Evolutionary conservation across 108 stramenopile genomes (phyloP).

Genomic region (Licmophora abbreviata): DNA sequence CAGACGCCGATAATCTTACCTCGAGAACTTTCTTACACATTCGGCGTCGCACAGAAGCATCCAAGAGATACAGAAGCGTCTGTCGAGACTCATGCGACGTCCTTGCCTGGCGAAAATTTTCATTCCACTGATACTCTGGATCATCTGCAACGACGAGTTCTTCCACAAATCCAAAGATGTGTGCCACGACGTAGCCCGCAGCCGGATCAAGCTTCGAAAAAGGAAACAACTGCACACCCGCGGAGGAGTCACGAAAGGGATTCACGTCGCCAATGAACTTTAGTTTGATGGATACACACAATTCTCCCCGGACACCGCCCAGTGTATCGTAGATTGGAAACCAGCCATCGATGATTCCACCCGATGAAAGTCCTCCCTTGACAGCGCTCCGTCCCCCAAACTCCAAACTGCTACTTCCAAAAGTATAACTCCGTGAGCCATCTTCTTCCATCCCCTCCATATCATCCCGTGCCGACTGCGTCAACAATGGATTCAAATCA

Average conservation of each 20-base stretch:
- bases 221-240: conserved; percentile 92
- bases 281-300: conserved; percentile 83
- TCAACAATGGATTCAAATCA: conserved; percentile 92
- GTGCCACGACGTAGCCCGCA: conserved; percentile 57
- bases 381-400: background rate
- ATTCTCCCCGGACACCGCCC: conserved; percentile 84
- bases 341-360: conserved; percentile 82
- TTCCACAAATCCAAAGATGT: conserved; percentile 94
- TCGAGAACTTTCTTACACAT: conserved; percentile 89
- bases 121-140: conserved; percentile 91
- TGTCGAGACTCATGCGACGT: conserved; percentile 87
- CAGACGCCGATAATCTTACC: conserved; percentile 2
- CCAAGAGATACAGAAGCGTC: conserved; percentile 84
- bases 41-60: conserved; percentile 78
- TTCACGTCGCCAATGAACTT: conserved; percentile 93
- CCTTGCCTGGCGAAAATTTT: conserved; percentile 59
- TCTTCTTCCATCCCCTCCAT: conserved; percentile 18
- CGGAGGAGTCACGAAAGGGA: conserved; percentile 91
- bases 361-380: conserved; percentile 12
- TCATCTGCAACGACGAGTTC: conserved; percentile 97
- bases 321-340: conserved; percentile 94
- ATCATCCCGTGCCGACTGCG: conserved; percentile 56
- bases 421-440: background rate
- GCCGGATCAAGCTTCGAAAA: conserved; percentile 82
- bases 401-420: background rate